phyloP scores from a whole-genome alignment of 805 yeast genomes.

The Phaffomyces opuntiae region DNA sequence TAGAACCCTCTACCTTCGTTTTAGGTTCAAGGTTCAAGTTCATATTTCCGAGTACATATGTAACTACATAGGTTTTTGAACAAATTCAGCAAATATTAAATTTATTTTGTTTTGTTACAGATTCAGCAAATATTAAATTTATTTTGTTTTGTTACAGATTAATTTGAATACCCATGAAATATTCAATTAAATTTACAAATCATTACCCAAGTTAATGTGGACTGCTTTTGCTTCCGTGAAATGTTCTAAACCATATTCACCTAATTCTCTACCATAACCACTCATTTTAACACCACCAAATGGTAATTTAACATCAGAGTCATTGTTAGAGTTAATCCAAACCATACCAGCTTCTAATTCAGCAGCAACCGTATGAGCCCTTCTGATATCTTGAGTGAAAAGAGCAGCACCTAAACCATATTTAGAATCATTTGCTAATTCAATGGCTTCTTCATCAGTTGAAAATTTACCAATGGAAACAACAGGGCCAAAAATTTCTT shows the following conservation, averaged over 20 bases:
- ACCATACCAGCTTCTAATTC: conserved; percentile 42
- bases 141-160: too few species aligned
- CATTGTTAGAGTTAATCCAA: conserved; percentile 55
- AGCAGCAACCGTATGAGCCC: conserved; percentile 34
- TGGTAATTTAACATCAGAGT: conserved; percentile 49
- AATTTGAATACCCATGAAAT: too few species aligned
- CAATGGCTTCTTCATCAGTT: conserved; percentile 37
- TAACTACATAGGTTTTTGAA: too few species aligned
- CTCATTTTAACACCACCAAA: conserved; percentile 65
- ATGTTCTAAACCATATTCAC: conserved; percentile 54
- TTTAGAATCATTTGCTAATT: conserved; percentile 34
- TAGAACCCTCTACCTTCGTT: too few species aligned
- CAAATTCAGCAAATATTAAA: too few species aligned
- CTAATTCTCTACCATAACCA: conserved; percentile 64
- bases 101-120: too few species aligned
- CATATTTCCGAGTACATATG: too few species aligned
- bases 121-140: too few species aligned
- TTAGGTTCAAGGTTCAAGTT: too few species aligned
- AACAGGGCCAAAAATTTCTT: conserved; percentile 51
- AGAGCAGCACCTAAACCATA: conserved; percentile 44
- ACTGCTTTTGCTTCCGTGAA: conserved; percentile 63
- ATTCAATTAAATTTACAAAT: conserved; percentile 7
- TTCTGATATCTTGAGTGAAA: conserved; percentile 32
- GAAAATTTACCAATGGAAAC: conserved; percentile 36
- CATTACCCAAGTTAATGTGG: conserved; percentile 55